A percentile compares a stretch with the other conserved stretches of the same genome.
These are phyloP conservation scores for Emmonsiellopsis sp. DNA, from an alignment of 2,329 filamentous ascomycete genomes.

Conservation along the genomic window DNA sequence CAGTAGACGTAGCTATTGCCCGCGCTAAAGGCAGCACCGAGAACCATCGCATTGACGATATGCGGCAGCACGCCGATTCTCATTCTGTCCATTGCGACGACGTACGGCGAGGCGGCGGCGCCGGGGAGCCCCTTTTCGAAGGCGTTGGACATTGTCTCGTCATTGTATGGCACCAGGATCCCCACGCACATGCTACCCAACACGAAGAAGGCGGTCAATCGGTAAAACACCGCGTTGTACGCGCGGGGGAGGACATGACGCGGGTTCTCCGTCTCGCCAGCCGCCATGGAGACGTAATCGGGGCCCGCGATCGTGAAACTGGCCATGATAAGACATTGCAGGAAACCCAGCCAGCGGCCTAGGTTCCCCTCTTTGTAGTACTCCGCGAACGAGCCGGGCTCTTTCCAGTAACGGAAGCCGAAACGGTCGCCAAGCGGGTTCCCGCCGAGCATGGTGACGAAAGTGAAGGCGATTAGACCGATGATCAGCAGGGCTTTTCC, in stretches of 20 bases:
- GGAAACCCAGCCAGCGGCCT: constrained; percentile 66
- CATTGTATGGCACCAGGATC: constrained; percentile 62
- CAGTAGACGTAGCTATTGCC: constrained; percentile 63
- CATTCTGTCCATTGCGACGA: constrained; percentile 58
- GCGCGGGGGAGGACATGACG: constrained; percentile 61
- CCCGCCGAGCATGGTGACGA: constrained; percentile 74
- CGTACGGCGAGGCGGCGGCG: constrained; percentile 63
- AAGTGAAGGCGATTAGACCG: constrained; percentile 65
- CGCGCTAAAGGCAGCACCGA: constrained; percentile 59
- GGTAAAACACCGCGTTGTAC: constrained; percentile 71
- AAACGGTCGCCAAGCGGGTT: constrained; percentile 65
- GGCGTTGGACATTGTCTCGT: constrained; percentile 51
- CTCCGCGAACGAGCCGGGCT: constrained; percentile 61
- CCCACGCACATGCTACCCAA: constrained; percentile 64
- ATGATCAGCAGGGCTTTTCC: constrained; percentile 65
- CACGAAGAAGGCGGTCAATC: constrained; percentile 66
- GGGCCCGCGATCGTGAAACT: constrained; percentile 60
- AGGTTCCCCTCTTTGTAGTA: constrained; percentile 56
- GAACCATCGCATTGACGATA: constrained; percentile 64
- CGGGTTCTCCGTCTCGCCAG: constrained; percentile 64
- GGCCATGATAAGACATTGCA: constrained; percentile 64
- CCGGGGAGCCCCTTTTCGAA: constrained; percentile 52
- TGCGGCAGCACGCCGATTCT: constrained; percentile 56
- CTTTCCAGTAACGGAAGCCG: constrained; percentile 60
- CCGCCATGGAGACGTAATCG: constrained; percentile 56